Evolutionary conservation across 192 early-diverging fungal genomes (phyloP), one percentile per base, ranked within the genome.

Genomic region (Umbelopsis isabellina): DNA sequence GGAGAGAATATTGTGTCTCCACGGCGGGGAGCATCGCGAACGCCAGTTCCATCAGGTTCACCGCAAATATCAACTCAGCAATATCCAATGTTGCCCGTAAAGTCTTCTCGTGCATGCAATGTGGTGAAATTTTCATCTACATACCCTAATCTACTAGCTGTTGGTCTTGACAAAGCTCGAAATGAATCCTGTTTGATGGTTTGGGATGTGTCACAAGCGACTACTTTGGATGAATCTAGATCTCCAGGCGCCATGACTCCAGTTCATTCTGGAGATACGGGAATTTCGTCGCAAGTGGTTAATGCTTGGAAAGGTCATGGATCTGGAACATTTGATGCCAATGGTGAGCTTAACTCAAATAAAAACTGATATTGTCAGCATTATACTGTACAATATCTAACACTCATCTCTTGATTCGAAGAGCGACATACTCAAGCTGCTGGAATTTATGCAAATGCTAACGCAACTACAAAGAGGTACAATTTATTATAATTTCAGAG

Each of bases 81-180:
- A 1, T 84, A 86, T 70, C 79, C 80, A 20, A 68, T 70, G 4
- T 72, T 89, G n/a, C 77, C 73, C 46, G 80, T 79, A 15, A 79
- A 78, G 21, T 83, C 86, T 70, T 80, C 84, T 12, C 79, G 92
- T 46, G 79, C 89, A 0, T 93, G 92, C 70, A 91, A 90, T 74
- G 84, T 88, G 44, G 90, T 94, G 5, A 74, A 86, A 12, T 94
- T 93, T 74, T 91, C 85, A 37, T 80, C 88, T 27, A 74, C 79
- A n/a, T 77, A 86, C 45, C 83, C 87, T 0, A 77, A 83, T 27
- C 73, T 89, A 11, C 72, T 94, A 20, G 88, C 89, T 7, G 80
- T 84, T 18, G 93, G 93, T 11, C 75, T 92, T 4, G 93, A 93
- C 33, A 94, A 92, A 79, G 86, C 85, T 11, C 79, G 90, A 49